phyloP scores from a whole-genome alignment of 2,329 filamentous ascomycete species.

The Pseudogymnoascus sp. region DNA sequence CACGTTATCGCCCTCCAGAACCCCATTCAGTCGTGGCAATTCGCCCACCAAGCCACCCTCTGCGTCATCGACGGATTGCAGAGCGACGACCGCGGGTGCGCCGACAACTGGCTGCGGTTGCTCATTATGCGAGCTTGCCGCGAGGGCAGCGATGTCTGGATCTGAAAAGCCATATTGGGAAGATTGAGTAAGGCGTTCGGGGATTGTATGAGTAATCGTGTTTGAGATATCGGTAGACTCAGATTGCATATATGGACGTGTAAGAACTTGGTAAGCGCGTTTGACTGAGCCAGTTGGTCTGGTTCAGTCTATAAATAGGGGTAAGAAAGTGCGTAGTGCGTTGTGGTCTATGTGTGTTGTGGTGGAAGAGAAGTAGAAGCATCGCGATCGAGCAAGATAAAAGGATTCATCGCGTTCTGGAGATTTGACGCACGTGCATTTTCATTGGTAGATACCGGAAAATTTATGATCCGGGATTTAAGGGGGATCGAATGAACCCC shows the following conservation, averaged over 20 bases:
- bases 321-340: not conserved
- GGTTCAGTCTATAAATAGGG: not conserved
- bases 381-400: not conserved
- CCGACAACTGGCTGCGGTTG: constrained; percentile 26
- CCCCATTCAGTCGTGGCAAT: constrained; percentile 44
- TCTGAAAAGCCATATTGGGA: constrained; percentile 52
- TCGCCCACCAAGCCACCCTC: constrained; percentile 41
- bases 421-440: constrained; percentile 8
- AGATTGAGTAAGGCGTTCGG: constrained; percentile 26
- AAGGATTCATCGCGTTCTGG: constrained; percentile 1
- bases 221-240: constrained; percentile 43
- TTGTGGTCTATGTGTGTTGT: not conserved
- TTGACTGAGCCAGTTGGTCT: constrained; percentile 28
- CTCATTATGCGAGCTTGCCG: constrained; percentile 15
- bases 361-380: not conserved
- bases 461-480: not conserved
- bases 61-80: constrained; percentile 26
- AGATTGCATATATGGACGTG: constrained; percentile 57
- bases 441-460: constrained; percentile 7
- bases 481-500: not conserved
- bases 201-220: constrained; percentile 33
- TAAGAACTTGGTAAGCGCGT: constrained; percentile 15
- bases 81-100: constrained; percentile 19
- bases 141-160: constrained; percentile 32
- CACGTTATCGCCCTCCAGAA: constrained; percentile 16